Conservation (phyloP, 75 land plant genomes). For the Gnetum montanum region DNA sequence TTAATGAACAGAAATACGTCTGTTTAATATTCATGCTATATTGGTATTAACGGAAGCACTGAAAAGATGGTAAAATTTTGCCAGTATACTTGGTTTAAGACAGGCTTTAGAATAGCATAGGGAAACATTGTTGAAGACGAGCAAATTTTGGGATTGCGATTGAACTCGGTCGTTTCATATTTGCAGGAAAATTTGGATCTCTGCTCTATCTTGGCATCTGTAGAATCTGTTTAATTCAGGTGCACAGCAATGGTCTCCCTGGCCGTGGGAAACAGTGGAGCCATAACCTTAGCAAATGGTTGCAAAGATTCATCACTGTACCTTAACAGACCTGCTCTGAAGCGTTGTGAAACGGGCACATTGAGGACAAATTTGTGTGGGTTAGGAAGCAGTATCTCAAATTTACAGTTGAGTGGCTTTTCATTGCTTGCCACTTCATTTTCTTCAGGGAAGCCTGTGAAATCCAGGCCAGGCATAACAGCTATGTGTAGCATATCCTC, state of each 20-base stretch:
- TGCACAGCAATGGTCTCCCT: background rate
- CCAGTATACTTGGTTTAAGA: no score
- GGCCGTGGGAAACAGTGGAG: constrained; percentile 3
- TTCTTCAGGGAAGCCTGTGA: background rate
- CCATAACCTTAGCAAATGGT: background rate
- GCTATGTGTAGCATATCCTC: constrained; percentile 41
- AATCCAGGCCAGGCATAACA: background rate
- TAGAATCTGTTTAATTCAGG: background rate
- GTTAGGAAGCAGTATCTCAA: background rate
- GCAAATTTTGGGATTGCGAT: no score
- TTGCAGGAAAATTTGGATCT: constrained; percentile 1
- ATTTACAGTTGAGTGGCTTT: background rate
- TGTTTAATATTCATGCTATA: no score
- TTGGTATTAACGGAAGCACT: no score
- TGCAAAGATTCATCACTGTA: background rate
- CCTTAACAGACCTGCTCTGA: background rate
- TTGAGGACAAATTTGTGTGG: background rate
- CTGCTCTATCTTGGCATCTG: background rate
- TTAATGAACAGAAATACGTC: no score
- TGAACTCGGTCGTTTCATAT: no score
- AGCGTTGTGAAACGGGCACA: background rate
- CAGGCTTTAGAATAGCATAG: no score
- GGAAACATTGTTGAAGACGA: no score
- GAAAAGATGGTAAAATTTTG: no score
- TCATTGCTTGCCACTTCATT: background rate